phyloP scores from a whole-genome alignment of 225 moss, liverwort and hornwort species.

The Takakia lepidozioides region DNA sequence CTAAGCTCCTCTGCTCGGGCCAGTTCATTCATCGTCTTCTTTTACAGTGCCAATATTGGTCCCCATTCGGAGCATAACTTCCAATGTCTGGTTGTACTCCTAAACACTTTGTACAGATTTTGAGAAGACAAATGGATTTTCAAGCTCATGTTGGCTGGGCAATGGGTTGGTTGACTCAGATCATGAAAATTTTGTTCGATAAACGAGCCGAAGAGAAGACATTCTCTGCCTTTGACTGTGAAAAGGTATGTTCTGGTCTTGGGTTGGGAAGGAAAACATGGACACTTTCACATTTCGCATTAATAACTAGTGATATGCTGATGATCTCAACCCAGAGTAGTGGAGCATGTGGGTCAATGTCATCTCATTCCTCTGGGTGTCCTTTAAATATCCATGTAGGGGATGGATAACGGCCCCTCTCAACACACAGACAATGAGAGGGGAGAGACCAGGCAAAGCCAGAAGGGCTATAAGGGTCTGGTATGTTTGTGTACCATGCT shows the following conservation, averaged over 20 bases:
- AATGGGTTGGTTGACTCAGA: slow-evolving; percentile 14
- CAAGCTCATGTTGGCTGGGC: background rate
- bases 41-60: background rate
- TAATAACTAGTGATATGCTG: background rate
- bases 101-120: background rate
- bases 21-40: too few relatives aligned
- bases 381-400: too few relatives aligned
- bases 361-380: background rate
- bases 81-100: background rate
- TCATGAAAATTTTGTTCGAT: slow-evolving; percentile 76
- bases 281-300: background rate
- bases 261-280: too few relatives aligned
- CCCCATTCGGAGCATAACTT: background rate
- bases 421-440: too few relatives aligned
- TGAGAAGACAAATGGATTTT: background rate
- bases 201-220: slow-evolving; percentile 61
- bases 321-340: background rate
- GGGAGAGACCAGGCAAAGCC: too few relatives aligned
- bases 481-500: too few relatives aligned
- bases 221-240: slow-evolving; percentile 68
- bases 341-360: background rate
- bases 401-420: too few relatives aligned
- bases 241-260: slow-evolving; percentile 48
- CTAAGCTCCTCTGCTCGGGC: too few relatives aligned
- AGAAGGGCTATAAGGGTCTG: too few relatives aligned